phyloP scores from a whole-genome alignment of 371 early-diverging fungal species.

The Circinella umbellata region DNA sequence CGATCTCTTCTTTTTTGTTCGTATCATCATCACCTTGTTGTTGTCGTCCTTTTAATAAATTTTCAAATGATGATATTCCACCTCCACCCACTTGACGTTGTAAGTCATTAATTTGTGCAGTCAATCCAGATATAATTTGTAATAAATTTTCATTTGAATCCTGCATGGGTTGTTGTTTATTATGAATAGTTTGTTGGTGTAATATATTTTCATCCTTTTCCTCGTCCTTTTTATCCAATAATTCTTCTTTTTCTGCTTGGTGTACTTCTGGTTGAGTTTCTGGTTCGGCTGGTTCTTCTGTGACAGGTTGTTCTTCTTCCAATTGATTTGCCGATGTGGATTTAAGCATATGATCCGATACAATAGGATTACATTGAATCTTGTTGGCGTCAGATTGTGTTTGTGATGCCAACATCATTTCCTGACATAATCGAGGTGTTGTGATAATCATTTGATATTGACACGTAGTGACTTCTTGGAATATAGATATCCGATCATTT shows the following conservation, averaged over 20 bases:
- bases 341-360: constrained; percentile 52
- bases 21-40: constrained; percentile 8
- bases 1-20: not conserved
- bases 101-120: constrained; percentile 33
- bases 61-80: constrained; percentile 6
- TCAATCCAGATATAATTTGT: constrained; percentile 31
- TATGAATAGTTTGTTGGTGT: not conserved
- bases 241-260: not conserved
- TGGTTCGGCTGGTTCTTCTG: not conserved
- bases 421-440: constrained; percentile 74
- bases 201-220: not conserved
- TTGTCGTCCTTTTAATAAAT: not conserved
- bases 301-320: not conserved
- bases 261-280: not conserved
- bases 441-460: constrained; percentile 72
- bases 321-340: constrained; percentile 16
- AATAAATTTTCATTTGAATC: constrained; percentile 15
- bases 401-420: constrained; percentile 57
- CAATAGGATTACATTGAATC: constrained; percentile 67
- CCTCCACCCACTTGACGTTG: constrained; percentile 9
- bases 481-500: constrained; percentile 59
- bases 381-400: constrained; percentile 45
- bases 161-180: not conserved
- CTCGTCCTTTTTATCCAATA: not conserved
- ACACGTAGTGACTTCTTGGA: constrained; percentile 70